Evolutionary conservation across 805 yeast species (phyloP).

Genomic region (Henningerozyma blattae): DNA sequence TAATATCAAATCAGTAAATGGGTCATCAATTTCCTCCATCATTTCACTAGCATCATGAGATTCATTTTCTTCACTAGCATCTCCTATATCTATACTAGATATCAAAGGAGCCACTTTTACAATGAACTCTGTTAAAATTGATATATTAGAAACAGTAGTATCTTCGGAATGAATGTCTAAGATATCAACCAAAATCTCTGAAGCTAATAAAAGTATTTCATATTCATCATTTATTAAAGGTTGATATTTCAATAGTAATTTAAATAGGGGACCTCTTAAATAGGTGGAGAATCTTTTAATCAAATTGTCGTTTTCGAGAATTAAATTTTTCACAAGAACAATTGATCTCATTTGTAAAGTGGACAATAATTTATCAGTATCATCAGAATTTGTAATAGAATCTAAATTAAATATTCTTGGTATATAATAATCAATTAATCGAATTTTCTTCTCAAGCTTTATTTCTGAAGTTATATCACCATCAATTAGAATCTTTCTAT

Average conservation of each 20-base stretch:
- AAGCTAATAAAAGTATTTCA: slow-evolving; percentile 8
- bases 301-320: slow-evolving; percentile 14
- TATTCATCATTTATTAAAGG: slow-evolving; percentile 8
- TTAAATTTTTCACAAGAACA: slow-evolving; percentile 19
- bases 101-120: slow-evolving; percentile 6
- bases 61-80: slow-evolving; percentile 8
- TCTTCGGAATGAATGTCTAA: slow-evolving; percentile 4
- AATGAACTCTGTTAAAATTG: slow-evolving; percentile 7
- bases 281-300: slow-evolving; percentile 5
- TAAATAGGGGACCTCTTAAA: slow-evolving; percentile 11
- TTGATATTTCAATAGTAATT: slow-evolving; percentile 4
- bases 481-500: slow-evolving; percentile 13
- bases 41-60: too few relatives aligned
- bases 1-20: slow-evolving; percentile 12
- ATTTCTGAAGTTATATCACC: slow-evolving; percentile 1
- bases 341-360: slow-evolving; percentile 18
- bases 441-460: slow-evolving; percentile 2
- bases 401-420: slow-evolving; percentile 8
- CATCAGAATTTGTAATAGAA: slow-evolving; percentile 1
- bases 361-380: slow-evolving; percentile 4
- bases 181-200: slow-evolving; percentile 15
- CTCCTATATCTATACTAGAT: slow-evolving; percentile 1
- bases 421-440: slow-evolving; percentile 10
- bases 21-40: slow-evolving; percentile 8
- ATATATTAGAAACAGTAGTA: slow-evolving; percentile 4